These are phyloP conservation scores for Citrus mangshanensis DNA, from an alignment of 345 rosid genomes.

Conservation along the genomic window DNA sequence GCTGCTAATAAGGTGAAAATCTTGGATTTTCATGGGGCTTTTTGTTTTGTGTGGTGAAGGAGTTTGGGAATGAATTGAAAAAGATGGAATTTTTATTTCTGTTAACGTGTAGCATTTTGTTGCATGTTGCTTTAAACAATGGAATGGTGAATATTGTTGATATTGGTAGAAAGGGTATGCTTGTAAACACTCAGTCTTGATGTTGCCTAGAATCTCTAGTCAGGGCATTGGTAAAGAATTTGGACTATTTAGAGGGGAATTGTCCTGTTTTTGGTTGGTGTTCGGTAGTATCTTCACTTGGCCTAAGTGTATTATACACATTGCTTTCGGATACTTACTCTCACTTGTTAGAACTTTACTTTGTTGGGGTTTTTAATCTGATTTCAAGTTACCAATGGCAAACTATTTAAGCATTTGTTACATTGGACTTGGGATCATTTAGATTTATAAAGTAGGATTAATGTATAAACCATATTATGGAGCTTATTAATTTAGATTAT, in stretches of 20 bases:
- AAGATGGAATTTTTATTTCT: not conserved
- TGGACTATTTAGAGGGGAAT: not conserved
- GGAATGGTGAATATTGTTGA: not conserved
- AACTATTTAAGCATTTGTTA: not conserved
- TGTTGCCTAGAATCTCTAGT: not conserved
- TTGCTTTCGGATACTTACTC: not conserved
- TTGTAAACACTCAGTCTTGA: not conserved
- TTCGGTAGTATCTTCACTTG: not conserved
- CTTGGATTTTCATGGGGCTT: not conserved
- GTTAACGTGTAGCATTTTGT: no score
- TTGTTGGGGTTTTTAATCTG: not conserved
- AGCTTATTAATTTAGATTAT: not conserved
- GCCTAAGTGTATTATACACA: not conserved
- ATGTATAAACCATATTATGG: not conserved
- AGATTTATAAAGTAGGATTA: not conserved
- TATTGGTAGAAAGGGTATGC: not conserved
- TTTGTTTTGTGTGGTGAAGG: not conserved
- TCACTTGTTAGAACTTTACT: not conserved
- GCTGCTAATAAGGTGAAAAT: conserved; percentile 67
- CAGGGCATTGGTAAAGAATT: not conserved
- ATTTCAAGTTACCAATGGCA: not conserved
- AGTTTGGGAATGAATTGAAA: not conserved
- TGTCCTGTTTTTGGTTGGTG: not conserved
- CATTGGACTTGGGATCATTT: not conserved
- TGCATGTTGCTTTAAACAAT: not conserved